These are phyloP conservation scores for Pseudohyphozyma bogoriensis DNA, from an alignment of 768 basidiomycete genomes.

Conservation along the genomic window DNA sequence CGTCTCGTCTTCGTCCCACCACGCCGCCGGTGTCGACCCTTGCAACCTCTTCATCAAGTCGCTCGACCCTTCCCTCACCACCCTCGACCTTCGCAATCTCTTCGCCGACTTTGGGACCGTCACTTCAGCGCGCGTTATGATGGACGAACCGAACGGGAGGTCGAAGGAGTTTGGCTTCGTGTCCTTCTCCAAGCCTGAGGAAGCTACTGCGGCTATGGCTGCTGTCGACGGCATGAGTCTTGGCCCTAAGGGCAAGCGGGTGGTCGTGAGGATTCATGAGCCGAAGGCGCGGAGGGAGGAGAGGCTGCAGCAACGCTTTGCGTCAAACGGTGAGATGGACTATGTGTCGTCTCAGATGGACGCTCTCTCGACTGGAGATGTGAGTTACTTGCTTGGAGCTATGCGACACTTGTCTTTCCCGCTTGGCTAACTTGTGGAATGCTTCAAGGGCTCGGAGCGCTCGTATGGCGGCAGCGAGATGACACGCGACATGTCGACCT, in stretches of 20 bases:
- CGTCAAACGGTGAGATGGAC: too few species aligned
- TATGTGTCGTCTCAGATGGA: too few species aligned
- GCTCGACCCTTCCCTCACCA: slow-evolving; percentile 72
- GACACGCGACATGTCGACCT: background rate
- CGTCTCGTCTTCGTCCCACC: slow-evolving; percentile 35
- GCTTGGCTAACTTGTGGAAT: background rate
- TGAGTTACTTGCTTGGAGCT: too few species aligned
- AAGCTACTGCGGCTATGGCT: slow-evolving; percentile 65
- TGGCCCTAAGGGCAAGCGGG: slow-evolving; percentile 47
- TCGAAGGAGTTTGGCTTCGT: slow-evolving; percentile 85
- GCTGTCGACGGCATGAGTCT: slow-evolving; percentile 58
- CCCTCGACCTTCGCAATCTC: slow-evolving; percentile 68
- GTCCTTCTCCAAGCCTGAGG: slow-evolving; percentile 69
- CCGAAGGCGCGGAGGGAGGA: slow-evolving; percentile 84
- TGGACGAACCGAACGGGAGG: slow-evolving; percentile 62
- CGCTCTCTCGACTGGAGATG: too few species aligned
- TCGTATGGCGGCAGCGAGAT: background rate
- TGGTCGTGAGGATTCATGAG: slow-evolving; percentile 80
- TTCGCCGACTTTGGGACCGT: slow-evolving; percentile 73
- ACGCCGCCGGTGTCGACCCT: slow-evolving; percentile 10
- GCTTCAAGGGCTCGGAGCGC: too few species aligned
- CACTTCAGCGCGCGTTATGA: slow-evolving; percentile 89
- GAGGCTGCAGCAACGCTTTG: slow-evolving; percentile 76
- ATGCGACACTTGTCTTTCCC: too few species aligned
- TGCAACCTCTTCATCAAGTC: slow-evolving; percentile 48